These are phyloP conservation scores for Drechslerella coelobrocha DNA, from an alignment of 2,329 filamentous ascomycete genomes.

Conservation along the genomic window DNA sequence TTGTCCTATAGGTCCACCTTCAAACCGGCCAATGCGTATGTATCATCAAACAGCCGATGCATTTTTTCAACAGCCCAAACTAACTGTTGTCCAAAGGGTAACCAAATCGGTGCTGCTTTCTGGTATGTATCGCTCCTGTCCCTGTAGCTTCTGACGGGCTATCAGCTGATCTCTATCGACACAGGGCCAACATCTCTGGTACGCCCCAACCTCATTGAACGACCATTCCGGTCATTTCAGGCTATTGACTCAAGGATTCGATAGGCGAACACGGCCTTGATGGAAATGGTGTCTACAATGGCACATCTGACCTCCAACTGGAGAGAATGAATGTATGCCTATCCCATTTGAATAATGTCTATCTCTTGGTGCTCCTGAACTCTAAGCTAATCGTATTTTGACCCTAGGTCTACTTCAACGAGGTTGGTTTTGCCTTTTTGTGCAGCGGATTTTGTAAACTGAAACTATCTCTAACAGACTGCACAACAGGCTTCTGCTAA, in stretches of 20 bases:
- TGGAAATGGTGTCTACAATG: slow-evolving; percentile 96
- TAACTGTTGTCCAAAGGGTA: slow-evolving; percentile 72
- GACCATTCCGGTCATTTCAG: not conserved
- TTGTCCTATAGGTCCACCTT: slow-evolving; percentile 71
- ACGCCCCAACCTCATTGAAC: slow-evolving; percentile 11
- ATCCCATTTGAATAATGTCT: not conserved
- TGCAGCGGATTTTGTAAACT: slow-evolving; percentile 21
- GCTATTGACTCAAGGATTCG: slow-evolving; percentile 7
- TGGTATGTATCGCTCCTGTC: slow-evolving; percentile 68
- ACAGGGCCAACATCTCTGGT: slow-evolving; percentile 66
- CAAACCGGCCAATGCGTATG: slow-evolving; percentile 99
- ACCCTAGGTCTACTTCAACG: slow-evolving; percentile 82
- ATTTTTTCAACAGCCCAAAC: not conserved
- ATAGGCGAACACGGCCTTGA: slow-evolving; percentile 82
- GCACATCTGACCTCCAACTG: slow-evolving; percentile 96
- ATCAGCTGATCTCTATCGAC: slow-evolving; percentile 33
- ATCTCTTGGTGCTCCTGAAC: not conserved
- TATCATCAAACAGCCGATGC: slow-evolving; percentile 53
- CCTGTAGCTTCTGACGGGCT: not conserved
- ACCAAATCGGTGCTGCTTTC: slow-evolving; percentile 99
- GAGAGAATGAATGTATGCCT: slow-evolving; percentile 89
- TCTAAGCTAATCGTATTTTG: slow-evolving; percentile 3
- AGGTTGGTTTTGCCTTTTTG: slow-evolving; percentile 64
- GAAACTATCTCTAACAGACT: slow-evolving; percentile 24
- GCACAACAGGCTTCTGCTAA: slow-evolving; percentile 79